Base-by-base conservation (phyloP, 2,329 filamentous ascomycete genomes). In the Pseudovirgaria hyperparasitica region DNA sequence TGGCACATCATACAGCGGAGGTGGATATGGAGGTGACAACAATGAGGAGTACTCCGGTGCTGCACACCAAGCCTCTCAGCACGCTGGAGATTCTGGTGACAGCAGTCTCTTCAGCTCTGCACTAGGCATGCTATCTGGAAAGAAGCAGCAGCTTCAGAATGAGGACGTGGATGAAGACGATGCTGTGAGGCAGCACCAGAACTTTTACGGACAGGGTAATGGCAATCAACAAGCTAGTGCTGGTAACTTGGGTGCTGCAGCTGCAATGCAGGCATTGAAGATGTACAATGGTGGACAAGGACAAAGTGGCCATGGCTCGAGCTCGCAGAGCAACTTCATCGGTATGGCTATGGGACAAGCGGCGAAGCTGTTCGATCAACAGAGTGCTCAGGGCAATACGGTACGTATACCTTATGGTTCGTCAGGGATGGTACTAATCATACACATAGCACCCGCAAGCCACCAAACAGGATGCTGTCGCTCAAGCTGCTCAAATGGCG, bases 261-360 rank as follows among this genome's bases (percentile, higher is more conserved):
- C 82, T 33, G 84, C 81, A 11, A 74, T 86, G 69, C 76, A 86
- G 53, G 81, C 81, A 1, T 53, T 86, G 38, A 85, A 86, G 62
- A 70, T 77, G 63, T 92, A 92, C 55, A 72, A 67, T 19, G 63
- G 67, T 25, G 67, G 72, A 13, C 52, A 44, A 11, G 35, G 47
- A 12, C 35, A 41, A 54, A 59, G 37, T 37, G 57, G 36, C 40
- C 58, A 46, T 18, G 37, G 48, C 13, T 46, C 48, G 27, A 52
- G 54, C 20, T 71, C 72, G 40, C 76, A 92, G 65, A 82, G 77
- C 50, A 70, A 77, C 35, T 82, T 93, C 46, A 70, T 93, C 36
- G 81, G 78, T 4, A 63, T 92, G 50, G 86, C 86, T 22, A 86
- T 94, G 82, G 73, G 69, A 6, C 79, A 94, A 61, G 86, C 84